A percentile compares a stretch with the other conserved stretches of the same genome.
These are phyloP conservation scores for Chalciporus pseudorubinellus DNA, from an alignment of 768 basidiomycete species.

Conservation along the genomic window DNA sequence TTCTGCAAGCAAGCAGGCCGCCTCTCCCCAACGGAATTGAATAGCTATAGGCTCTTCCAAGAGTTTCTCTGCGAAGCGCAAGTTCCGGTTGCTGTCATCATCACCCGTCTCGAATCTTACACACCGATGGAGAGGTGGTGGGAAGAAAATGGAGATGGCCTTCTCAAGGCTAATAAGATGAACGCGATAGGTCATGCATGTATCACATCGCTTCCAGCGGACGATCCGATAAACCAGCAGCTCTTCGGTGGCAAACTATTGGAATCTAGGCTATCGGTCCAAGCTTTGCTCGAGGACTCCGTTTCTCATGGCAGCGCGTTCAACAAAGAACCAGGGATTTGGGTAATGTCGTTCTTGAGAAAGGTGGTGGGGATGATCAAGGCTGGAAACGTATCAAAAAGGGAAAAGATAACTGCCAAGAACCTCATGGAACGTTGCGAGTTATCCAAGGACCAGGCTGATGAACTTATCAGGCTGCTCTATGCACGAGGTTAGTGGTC, in stretches of 20 bases:
- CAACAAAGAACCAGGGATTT: constrained; percentile 11
- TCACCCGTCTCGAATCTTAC: constrained; percentile 38
- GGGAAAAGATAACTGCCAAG: constrained; percentile 8
- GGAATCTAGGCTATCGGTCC: constrained; percentile 1
- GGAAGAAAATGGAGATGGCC: constrained; percentile 16
- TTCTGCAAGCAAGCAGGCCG: constrained; percentile 34
- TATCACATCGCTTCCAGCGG: constrained; percentile 7
- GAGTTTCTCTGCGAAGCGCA: constrained; percentile 37
- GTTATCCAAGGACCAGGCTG: constrained; percentile 17
- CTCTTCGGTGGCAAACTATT: not conserved
- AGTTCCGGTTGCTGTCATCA: constrained; percentile 39
- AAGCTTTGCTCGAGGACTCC: constrained; percentile 2
- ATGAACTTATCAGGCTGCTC: constrained; percentile 15
- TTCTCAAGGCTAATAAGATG: constrained; percentile 6
- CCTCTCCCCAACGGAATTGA: constrained; percentile 25
- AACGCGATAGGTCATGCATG: constrained; percentile 19
- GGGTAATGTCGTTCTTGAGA: constrained; percentile 26
- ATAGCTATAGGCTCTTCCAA: constrained; percentile 35
- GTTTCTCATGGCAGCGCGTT: constrained; percentile 12
- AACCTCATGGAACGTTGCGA: constrained; percentile 15
- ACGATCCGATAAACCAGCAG: not conserved
- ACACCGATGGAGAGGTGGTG: constrained; percentile 34
- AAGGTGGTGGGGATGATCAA: constrained; percentile 17
- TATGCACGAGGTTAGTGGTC: not conserved
- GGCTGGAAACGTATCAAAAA: constrained; percentile 6